Evolutionary conservation across 2,329 filamentous ascomycete species (phyloP).

Genomic region (Microdochium paspali): DNA sequence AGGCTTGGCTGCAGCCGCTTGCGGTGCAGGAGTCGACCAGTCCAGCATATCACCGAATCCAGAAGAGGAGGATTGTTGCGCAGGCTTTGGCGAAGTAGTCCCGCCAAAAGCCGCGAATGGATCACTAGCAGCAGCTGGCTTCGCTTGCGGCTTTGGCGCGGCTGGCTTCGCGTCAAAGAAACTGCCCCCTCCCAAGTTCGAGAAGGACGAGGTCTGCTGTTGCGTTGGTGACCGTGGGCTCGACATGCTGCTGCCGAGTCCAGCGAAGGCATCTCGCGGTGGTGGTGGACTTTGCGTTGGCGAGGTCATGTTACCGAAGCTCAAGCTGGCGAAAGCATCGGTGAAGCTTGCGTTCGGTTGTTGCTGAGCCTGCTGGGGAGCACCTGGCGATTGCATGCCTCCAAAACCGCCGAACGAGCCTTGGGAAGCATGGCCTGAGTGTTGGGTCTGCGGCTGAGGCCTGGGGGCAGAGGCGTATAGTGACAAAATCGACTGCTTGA

Average conservation of each 20-base stretch:
- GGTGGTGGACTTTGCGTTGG: slow-evolving; percentile 20
- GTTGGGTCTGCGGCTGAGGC: slow-evolving; percentile 50
- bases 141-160: slow-evolving; percentile 46
- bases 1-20: slow-evolving; percentile 33
- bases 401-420: slow-evolving; percentile 65
- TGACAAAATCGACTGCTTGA: slow-evolving; percentile 96
- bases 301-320: slow-evolving; percentile 42
- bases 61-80: slow-evolving; percentile 35
- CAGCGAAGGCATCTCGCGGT: slow-evolving; percentile 26
- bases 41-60: slow-evolving; percentile 77
- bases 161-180: slow-evolving; percentile 75
- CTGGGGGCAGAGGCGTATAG: slow-evolving; percentile 81
- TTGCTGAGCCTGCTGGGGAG: slow-evolving; percentile 37
- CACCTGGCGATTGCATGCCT: slow-evolving; percentile 50
- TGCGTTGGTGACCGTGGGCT: slow-evolving; percentile 25
- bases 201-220: slow-evolving; percentile 38
- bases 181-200: slow-evolving; percentile 53
- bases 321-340: slow-evolving; percentile 70
- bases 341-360: slow-evolving; percentile 54
- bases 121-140: slow-evolving; percentile 35
- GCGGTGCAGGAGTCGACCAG: slow-evolving; percentile 44
- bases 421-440: slow-evolving; percentile 45
- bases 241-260: slow-evolving; percentile 19
- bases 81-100: slow-evolving; percentile 28
- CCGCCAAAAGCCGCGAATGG: slow-evolving; percentile 53